A percentile compares a stretch with the other conserved stretches of the same genome.
phyloP scores from a whole-genome alignment of 305 asterid species.

The Salvia sclarea region DNA sequence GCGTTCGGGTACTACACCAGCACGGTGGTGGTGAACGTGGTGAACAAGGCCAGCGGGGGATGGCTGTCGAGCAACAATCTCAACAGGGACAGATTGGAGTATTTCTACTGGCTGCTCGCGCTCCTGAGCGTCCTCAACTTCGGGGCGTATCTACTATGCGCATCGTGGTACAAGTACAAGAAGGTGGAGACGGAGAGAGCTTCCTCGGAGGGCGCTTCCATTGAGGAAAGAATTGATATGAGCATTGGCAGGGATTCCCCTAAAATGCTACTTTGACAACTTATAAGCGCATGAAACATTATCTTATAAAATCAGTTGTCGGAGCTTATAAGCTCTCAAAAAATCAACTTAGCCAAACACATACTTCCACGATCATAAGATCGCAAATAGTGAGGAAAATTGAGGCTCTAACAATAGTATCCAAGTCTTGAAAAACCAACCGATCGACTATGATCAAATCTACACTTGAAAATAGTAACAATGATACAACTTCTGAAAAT shows the following conservation, averaged over 20 bases:
- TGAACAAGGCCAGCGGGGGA: slow-evolving; percentile 63
- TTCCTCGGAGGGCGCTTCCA: not conserved
- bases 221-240: slow-evolving; percentile 39
- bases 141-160: slow-evolving; percentile 54
- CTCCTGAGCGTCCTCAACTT: slow-evolving; percentile 49
- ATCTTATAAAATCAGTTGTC: too few relatives aligned
- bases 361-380: too few relatives aligned
- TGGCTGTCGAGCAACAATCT: slow-evolving; percentile 61
- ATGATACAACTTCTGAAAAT: not conserved
- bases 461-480: not conserved
- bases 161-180: slow-evolving; percentile 70
- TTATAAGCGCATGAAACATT: too few relatives aligned
- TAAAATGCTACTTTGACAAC: too few relatives aligned
- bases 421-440: not conserved
- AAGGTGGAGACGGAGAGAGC: slow-evolving; percentile 40
- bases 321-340: too few relatives aligned
- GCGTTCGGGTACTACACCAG: slow-evolving; percentile 67
- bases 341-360: too few relatives aligned
- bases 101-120: slow-evolving; percentile 64
- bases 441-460: not conserved
- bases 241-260: slow-evolving; percentile 31
- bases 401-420: not conserved
- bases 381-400: too few relatives aligned
- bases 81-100: slow-evolving; percentile 58
- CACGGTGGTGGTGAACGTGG: slow-evolving; percentile 56